A percentile compares a stretch with the other conserved stretches of the same genome.
phyloP scores from a whole-genome alignment of 495 filamentous ascomycete species.

The Annulohypoxylon nitens region DNA sequence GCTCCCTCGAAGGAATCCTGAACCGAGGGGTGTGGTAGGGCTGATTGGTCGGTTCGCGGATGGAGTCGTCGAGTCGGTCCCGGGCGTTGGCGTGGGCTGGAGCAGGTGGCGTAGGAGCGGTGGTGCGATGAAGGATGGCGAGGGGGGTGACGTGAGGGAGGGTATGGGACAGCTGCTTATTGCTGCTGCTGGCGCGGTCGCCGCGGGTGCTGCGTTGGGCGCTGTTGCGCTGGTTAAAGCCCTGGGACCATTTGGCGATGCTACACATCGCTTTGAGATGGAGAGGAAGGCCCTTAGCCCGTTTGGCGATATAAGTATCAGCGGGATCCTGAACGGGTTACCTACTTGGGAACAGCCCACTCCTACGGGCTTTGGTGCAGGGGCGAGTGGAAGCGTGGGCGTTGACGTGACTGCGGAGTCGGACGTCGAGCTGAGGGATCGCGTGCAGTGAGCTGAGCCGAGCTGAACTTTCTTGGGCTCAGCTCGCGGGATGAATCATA shows the following conservation, averaged over 20 bases:
- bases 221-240: slow-evolving; percentile 45
- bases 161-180: slow-evolving; percentile 36
- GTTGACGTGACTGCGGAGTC: not conserved
- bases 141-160: slow-evolving; percentile 46
- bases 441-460: not conserved
- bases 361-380: slow-evolving; percentile 2
- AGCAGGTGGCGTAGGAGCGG: slow-evolving; percentile 47
- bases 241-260: slow-evolving; percentile 51
- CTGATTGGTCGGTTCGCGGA: slow-evolving; percentile 52
- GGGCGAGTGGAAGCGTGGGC: slow-evolving; percentile 5
- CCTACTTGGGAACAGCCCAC: slow-evolving; percentile 26
- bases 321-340: slow-evolving; percentile 50
- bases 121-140: slow-evolving; percentile 32
- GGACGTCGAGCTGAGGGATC: slow-evolving; percentile 5
- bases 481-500: not conserved
- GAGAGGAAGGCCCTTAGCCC: slow-evolving; percentile 41
- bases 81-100: slow-evolving; percentile 48
- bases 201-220: slow-evolving; percentile 40
- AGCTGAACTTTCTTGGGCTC: not conserved
- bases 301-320: slow-evolving; percentile 55
- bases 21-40: slow-evolving; percentile 28
- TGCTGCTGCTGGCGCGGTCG: slow-evolving; percentile 38
- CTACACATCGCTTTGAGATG: slow-evolving; percentile 52
- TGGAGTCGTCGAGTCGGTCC: slow-evolving; percentile 47
- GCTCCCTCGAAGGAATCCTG: slow-evolving; percentile 38